Conservation (phyloP, 495 filamentous ascomycete species). For the Xylaria scruposa region DNA sequence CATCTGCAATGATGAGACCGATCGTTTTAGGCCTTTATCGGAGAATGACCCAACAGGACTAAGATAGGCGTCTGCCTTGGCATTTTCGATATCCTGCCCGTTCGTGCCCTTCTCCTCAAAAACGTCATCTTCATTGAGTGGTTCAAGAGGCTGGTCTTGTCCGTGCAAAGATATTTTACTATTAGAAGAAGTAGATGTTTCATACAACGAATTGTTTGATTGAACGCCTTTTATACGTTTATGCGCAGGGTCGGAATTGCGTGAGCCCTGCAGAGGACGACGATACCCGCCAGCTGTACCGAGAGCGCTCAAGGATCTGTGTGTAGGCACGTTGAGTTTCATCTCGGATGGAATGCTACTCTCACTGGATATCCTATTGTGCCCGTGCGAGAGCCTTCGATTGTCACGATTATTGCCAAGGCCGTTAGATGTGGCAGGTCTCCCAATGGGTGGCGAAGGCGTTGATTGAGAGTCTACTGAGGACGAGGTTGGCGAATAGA, state of each 20-base stretch:
- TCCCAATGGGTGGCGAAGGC: constrained; percentile 49
- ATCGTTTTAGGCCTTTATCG: constrained; percentile 54
- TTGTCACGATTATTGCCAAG: constrained; percentile 31
- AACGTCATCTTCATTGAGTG: constrained; percentile 49
- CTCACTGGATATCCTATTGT: constrained; percentile 53
- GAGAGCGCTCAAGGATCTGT: constrained; percentile 56
- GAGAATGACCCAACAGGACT: constrained; percentile 48
- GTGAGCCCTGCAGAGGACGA: constrained; percentile 47
- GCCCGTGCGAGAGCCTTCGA: constrained; percentile 39
- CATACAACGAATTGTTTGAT: constrained; percentile 26
- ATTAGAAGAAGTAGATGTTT: constrained; percentile 27
- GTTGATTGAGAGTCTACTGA: constrained; percentile 60
- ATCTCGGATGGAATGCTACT: constrained; percentile 48
- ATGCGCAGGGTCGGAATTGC: constrained; percentile 46
- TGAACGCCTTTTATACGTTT: constrained; percentile 31
- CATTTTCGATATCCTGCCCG: constrained; percentile 29
- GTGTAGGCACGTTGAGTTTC: constrained; percentile 43
- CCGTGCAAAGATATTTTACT: constrained; percentile 31
- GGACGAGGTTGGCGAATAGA: constrained; percentile 65
- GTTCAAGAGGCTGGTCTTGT: constrained; percentile 39
- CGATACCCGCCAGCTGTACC: constrained; percentile 57
- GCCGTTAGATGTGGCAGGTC: constrained; percentile 44
- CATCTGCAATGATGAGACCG: constrained; percentile 72
- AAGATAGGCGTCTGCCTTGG: constrained; percentile 44
- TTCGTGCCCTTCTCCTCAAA: constrained; percentile 37